phyloP scores from a whole-genome alignment of 2,329 filamentous ascomycete species.

The Trichoderma sp. region DNA sequence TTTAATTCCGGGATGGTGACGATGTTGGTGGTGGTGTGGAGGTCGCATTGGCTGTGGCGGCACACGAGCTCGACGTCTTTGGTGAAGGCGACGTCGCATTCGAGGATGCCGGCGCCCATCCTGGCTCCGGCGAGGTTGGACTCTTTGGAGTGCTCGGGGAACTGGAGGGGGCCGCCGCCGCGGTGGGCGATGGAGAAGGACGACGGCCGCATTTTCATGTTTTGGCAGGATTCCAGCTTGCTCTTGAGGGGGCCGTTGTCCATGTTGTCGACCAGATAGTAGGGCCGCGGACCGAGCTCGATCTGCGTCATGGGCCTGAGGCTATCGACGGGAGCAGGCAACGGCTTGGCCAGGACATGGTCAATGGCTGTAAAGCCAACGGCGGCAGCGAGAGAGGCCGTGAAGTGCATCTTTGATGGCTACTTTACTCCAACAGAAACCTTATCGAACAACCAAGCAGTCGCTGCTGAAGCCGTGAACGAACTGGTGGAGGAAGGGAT shows the following conservation, averaged over 20 bases:
- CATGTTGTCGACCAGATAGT: conserved; percentile 66
- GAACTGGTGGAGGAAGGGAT: not conserved
- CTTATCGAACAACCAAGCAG: not conserved
- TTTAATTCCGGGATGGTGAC: conserved; percentile 61
- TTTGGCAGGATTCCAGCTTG: conserved; percentile 59
- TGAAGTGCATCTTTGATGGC: conserved; percentile 37
- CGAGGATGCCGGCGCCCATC: conserved; percentile 67
- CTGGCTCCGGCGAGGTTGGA: conserved; percentile 63
- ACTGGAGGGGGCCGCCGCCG: conserved; percentile 61
- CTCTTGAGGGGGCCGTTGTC: conserved; percentile 60
- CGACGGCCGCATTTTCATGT: conserved; percentile 53
- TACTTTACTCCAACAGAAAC: not conserved
- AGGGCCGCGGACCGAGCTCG: conserved; percentile 64
- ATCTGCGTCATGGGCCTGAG: conserved; percentile 49
- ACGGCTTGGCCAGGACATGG: conserved; percentile 35
- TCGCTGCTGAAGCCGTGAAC: not conserved
- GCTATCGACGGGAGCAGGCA: conserved; percentile 15
- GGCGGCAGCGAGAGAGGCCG: conserved; percentile 34
- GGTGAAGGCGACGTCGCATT: conserved; percentile 70
- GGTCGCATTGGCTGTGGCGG: conserved; percentile 66
- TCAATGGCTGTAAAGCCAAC: conserved; percentile 36
- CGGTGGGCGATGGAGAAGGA: conserved; percentile 64
- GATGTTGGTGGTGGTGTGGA: conserved; percentile 71
- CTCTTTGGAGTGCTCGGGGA: conserved; percentile 65
- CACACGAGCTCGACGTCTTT: conserved; percentile 66